Evolutionary conservation across 1,284 basidiomycete species (phyloP).

Genomic region (Coniophora puteana): DNA sequence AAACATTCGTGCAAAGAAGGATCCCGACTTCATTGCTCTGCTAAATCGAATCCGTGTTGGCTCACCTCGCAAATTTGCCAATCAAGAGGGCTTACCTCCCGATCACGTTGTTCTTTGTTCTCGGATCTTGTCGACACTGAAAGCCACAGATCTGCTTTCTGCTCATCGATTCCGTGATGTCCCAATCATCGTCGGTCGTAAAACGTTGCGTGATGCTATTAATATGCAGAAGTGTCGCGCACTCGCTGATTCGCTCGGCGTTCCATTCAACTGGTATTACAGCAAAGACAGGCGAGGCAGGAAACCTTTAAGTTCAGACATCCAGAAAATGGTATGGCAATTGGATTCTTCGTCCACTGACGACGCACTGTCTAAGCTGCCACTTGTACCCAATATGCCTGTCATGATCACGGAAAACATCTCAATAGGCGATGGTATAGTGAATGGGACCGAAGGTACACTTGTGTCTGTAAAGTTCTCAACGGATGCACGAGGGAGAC

Average conservation of each 20-base stretch:
- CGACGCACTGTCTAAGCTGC: slow-evolving; percentile 6
- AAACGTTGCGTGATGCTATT: neutral
- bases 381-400: slow-evolving; percentile 14
- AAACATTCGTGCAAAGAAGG: neutral
- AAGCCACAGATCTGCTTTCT: neutral
- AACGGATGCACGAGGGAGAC: neutral
- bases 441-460: slow-evolving; percentile 13
- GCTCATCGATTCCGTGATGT: neutral
- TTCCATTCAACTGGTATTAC: neutral
- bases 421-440: slow-evolving; percentile 11
- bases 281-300: neutral
- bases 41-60: neutral
- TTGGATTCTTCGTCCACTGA: neutral
- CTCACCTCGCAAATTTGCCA: neutral
- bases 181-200: slow-evolving; percentile 1
- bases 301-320: neutral
- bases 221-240: neutral
- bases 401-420: slow-evolving; percentile 15
- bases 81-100: neutral
- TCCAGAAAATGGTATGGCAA: neutral
- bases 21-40: neutral
- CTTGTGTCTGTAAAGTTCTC: slow-evolving; percentile 10
- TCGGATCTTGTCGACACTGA: neutral
- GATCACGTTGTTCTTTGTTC: neutral
- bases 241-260: neutral